Evolutionary conservation across 179 eudicot species (phyloP).

Genomic region (Spinacia oleracea): DNA sequence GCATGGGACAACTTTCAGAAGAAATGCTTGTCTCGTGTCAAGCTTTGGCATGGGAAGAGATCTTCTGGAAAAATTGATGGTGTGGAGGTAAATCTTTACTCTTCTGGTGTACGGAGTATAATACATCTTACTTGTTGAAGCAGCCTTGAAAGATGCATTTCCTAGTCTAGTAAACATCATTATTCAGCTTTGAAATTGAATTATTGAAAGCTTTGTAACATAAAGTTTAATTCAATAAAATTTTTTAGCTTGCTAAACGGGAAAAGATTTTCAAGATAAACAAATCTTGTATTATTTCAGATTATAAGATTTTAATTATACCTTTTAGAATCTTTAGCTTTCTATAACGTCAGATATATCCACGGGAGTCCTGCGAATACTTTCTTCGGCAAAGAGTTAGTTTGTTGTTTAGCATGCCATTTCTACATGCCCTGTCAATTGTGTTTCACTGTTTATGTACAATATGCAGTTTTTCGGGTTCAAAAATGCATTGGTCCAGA

Average conservation of each 20-base stretch:
- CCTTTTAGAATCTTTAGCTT: background rate
- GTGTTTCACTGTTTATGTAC: slow-evolving; percentile 15
- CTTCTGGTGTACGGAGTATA: too few species aligned
- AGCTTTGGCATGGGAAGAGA: slow-evolving; percentile 85
- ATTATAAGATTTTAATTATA: background rate
- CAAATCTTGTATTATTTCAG: background rate
- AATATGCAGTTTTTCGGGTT: slow-evolving; percentile 88
- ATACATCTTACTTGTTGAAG: background rate
- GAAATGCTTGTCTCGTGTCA: slow-evolving; percentile 60
- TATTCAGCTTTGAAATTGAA: background rate
- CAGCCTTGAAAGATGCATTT: slow-evolving; percentile 4
- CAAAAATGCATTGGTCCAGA: slow-evolving; percentile 78
- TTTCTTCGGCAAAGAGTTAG: background rate
- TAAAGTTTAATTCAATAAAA: too few species aligned
- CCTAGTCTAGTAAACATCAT: slow-evolving; percentile 2
- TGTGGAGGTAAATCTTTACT: slow-evolving; percentile 63
- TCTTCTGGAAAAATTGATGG: slow-evolving; percentile 86
- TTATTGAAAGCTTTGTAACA: background rate
- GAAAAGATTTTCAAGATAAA: background rate
- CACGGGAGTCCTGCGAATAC: background rate
- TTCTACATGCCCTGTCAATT: background rate
- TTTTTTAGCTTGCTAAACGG: slow-evolving; percentile 9
- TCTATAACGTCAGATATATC: background rate
- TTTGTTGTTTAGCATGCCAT: background rate
- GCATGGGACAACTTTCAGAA: slow-evolving; percentile 88